Evolutionary conservation across 805 yeast genomes (phyloP).

Genomic region (Candida namnaoensis): DNA sequence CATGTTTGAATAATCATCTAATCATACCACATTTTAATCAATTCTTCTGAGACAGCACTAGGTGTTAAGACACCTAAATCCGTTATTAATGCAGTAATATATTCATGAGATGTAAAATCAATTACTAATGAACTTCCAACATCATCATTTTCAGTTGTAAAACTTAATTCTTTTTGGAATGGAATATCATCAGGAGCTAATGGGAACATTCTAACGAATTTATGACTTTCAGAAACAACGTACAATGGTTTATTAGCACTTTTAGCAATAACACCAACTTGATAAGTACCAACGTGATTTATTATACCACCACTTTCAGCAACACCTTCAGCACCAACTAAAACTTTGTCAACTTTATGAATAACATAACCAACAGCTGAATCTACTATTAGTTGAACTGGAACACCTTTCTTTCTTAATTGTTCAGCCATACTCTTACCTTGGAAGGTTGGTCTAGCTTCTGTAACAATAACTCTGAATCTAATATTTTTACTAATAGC

Average conservation of each 20-base stretch:
- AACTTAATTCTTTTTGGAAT: conserved; percentile 37
- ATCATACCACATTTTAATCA: conserved; percentile 97
- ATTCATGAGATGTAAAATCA: conserved; percentile 95
- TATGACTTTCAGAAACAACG: conserved; percentile 91
- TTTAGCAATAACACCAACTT: conserved; percentile 87
- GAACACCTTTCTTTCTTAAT: conserved; percentile 66
- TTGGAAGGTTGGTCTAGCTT: conserved; percentile 78
- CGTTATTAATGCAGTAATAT: conserved; percentile 89
- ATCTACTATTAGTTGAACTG: conserved; percentile 83
- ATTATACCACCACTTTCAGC: conserved; percentile 98
- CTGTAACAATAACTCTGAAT: conserved; percentile 87
- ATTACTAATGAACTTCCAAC: conserved; percentile 46
- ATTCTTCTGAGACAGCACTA: conserved; percentile 96
- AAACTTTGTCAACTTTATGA: conserved; percentile 84
- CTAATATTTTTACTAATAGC: conserved; percentile 77
- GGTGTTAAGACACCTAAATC: conserved; percentile 97
- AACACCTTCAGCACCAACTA: conserved; percentile 98
- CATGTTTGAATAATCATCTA: conserved; percentile 18
- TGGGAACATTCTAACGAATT: conserved; percentile 94
- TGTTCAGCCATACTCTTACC: conserved; percentile 65
- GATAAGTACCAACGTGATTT: conserved; percentile 91
- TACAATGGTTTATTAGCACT: conserved; percentile 88
- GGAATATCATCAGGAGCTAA: conserved; percentile 89
- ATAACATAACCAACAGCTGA: conserved; percentile 90
- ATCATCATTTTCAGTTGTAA: conserved; percentile 25